Percentiles rank a stretch among this genome's conserved stretches.
These are phyloP conservation scores for Calonectria hongkongensis DNA, from an alignment of 2,329 filamentous ascomycete species.

Conservation along the genomic window DNA sequence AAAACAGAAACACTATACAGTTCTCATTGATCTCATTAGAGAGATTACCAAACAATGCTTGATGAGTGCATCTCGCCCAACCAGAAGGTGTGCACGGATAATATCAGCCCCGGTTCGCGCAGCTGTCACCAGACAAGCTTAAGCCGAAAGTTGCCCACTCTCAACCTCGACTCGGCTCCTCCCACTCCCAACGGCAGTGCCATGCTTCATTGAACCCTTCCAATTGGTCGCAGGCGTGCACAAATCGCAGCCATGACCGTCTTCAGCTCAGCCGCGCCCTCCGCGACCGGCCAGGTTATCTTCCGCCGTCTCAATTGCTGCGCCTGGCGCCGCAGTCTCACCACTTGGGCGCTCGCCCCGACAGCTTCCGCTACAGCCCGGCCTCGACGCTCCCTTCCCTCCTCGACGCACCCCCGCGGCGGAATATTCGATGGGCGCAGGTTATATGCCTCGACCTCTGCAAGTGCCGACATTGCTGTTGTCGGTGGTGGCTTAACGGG, in stretches of 20 bases:
- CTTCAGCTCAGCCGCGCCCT: conserved; percentile 49
- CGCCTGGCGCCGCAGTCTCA: conserved; percentile 40
- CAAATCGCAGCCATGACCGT: conserved; percentile 54
- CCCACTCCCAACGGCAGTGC: conserved; percentile 21
- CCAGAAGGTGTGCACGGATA: conserved; percentile 26
- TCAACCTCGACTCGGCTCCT: conserved; percentile 3
- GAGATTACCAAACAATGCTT: background rate
- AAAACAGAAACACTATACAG: too few species aligned
- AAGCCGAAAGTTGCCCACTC: conserved; percentile 32
- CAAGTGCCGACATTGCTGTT: conserved; percentile 74
- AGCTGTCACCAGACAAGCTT: conserved; percentile 11
- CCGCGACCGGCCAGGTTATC: conserved; percentile 29
- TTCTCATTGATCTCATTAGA: background rate
- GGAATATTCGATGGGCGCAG: conserved; percentile 36
- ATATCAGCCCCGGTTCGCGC: conserved; percentile 23
- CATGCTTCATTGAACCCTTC: conserved; percentile 57
- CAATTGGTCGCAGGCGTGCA: conserved; percentile 56
- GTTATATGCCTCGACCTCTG: conserved; percentile 45
- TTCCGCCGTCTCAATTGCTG: conserved; percentile 45
- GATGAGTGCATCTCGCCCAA: background rate
- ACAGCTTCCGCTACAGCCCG: conserved; percentile 22
- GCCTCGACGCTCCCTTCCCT: conserved; percentile 39
- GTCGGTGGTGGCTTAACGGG: conserved; percentile 90
- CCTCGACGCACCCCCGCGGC: conserved; percentile 30
- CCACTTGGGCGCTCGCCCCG: conserved; percentile 24